Evolutionary conservation across 2,329 filamentous ascomycete genomes (phyloP), one percentile per base, ranked within the genome.

Genomic region (Orbilia quercus): DNA sequence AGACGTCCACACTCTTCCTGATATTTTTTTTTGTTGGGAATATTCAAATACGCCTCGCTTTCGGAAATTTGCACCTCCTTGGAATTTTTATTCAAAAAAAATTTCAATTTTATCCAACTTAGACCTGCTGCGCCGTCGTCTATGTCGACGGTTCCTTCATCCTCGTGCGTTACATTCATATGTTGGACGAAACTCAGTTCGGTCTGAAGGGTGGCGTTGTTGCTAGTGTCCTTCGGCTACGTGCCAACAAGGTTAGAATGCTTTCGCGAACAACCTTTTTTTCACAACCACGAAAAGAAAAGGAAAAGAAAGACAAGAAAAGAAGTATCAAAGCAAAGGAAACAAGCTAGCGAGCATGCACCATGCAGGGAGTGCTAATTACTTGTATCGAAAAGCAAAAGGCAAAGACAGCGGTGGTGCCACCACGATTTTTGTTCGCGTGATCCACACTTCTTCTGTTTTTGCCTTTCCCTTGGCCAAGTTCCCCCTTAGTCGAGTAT

Each of bases 371-470:
- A 47, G 40, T 51, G 34, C n/a, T n/a, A n/a, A n/a, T n/a, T 58
- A 28, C 18, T 38, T 50, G 16, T 40, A 9, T 38, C 34, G 36
- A 7, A 23, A 51, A 36, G n/a, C 12, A 25, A 31, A 25, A 22
- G 6, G 45, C 45, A 16, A 34, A 22, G 38, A 44, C 63, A 53
- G 58, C 53, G 45, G 58, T 23, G 51, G 57, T 66, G 11, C 12
- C 20, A 45, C 42, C 42, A 23, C 42, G 42, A n/a, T 57, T 63
- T 51, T 50, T 45, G 69, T 73, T 73, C 69, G 60, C 69, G 69
- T 73, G 69, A 73, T 73, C 69, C 69, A 73, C 69, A 53, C 60
- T 31, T 62, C 40, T 28, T 48, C n/a, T n/a, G n/a, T n/a, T n/a
- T 25, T 16, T 28, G 40, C 22, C 50, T 28, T 58, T 50, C 48